Base-by-base conservation (phyloP, 1,284 basidiomycete species). In the Leccinum solheimii region DNA sequence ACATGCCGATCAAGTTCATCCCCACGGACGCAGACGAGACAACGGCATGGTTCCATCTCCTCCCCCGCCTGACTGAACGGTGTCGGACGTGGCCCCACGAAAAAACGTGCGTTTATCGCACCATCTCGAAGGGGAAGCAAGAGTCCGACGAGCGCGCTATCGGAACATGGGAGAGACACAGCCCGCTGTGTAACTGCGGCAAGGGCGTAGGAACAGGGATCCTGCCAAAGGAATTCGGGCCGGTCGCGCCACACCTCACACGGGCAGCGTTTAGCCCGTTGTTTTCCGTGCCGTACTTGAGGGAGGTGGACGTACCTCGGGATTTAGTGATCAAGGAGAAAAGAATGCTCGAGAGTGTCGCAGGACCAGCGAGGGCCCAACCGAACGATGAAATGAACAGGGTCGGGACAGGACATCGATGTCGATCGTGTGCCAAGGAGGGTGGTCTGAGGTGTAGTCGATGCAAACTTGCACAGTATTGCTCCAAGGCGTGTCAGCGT, bases 21-120 rank as follows among this genome's bases (percentile, higher is more conserved):
- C 11, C 6, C 13, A 70, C 68, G 0, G 68, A 58, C 3, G 51
- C 59, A 8, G 63, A 74, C 9, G 80, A 81, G 59, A 67, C 75
- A 9, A 58, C 58, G 7, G 75, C 74, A 1, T 86, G 83, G 84
- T 79, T 78, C 62, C 72, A 78, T 53, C 70, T 84, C 10, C 68
- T 86, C 0, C 82, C 82, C 6, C 75, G 74, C 5, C 64, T 83
- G 50, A 78, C 74, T 1, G 85, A 86, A 64, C 79, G 83, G 3
- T 85, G 82, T 64, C 78, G 85, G 19, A 76, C 73, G 2, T 86
- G 83, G 84, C 63, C 68, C 2, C 85, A 86, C 68, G 71, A 66
- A 7, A 8, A 64, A 9, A 72, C 70, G 21, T 86, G 84, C 70
- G 73, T 76, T 59, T 84, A 84, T 64, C 56, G 63, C 2, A 27